A percentile compares a stretch with the other conserved stretches of the same genome.
Conservation (phyloP, 148 eudicot genomes). For the Suaeda aralocaspica region DNA sequence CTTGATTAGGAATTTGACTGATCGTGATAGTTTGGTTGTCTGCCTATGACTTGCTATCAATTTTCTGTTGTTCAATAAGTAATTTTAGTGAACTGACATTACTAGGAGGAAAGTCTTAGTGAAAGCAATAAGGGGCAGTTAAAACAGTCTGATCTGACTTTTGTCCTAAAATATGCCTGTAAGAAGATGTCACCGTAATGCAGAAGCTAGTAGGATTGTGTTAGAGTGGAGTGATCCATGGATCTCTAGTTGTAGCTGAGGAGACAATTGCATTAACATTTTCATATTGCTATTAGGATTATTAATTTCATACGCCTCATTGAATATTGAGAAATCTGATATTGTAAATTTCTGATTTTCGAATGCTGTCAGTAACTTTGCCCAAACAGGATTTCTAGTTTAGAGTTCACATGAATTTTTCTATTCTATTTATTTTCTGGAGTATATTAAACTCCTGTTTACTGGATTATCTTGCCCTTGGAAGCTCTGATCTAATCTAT, state of each 20-base stretch:
- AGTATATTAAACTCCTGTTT: neutral
- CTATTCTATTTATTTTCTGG: neutral
- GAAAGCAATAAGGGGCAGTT: neutral
- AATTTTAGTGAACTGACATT: neutral
- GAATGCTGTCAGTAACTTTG: neutral
- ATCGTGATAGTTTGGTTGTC: conserved; percentile 17
- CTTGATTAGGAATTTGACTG: neutral
- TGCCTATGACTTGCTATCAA: neutral
- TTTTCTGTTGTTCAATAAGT: neutral
- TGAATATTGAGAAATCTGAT: neutral
- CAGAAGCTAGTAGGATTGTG: neutral
- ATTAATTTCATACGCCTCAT: neutral
- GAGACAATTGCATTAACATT: neutral
- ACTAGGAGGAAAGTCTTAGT: neutral
- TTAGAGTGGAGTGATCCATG: neutral
- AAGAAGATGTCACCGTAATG: neutral
- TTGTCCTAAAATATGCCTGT: neutral
- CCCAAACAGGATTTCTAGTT: neutral
- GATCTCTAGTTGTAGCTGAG: neutral
- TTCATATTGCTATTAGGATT: neutral
- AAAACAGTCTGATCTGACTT: neutral
- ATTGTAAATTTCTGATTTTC: too few species aligned
- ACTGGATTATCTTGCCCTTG: neutral
- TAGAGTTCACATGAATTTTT: neutral
- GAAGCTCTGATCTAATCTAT: neutral